phyloP scores from a whole-genome alignment of 2,329 filamentous ascomycete genomes.

The Penicillium sp. region DNA sequence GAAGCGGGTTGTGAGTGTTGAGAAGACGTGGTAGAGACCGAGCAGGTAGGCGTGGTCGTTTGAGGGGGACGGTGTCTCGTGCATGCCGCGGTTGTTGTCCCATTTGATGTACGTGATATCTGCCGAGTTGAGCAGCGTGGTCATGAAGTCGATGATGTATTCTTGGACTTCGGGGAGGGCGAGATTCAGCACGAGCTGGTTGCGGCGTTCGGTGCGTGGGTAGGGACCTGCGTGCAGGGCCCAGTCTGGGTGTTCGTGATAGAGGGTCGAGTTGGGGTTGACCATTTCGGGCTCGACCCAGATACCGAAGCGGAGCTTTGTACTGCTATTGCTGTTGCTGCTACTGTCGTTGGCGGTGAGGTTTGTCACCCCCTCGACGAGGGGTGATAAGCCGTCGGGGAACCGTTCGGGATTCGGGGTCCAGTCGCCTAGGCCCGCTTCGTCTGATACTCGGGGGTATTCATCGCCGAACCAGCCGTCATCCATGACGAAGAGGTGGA shows the following conservation, averaged over 20 bases:
- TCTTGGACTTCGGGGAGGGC: conserved; percentile 66
- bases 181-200: conserved; percentile 67
- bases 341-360: conserved; percentile 48
- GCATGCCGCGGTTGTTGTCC: conserved; percentile 70
- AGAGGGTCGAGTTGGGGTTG: conserved; percentile 65
- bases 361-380: conserved; percentile 58
- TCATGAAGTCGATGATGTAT: conserved; percentile 62
- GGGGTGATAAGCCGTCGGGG: conserved; percentile 59
- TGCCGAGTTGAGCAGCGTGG: conserved; percentile 58
- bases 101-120: conserved; percentile 68
- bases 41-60: conserved; percentile 66
- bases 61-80: conserved; percentile 61
- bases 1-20: conserved; percentile 63
- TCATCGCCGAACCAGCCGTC: conserved; percentile 72
- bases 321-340: conserved; percentile 26
- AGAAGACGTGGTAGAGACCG: conserved; percentile 66
- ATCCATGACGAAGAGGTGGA: conserved; percentile 68
- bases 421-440: conserved; percentile 68
- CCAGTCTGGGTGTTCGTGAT: conserved; percentile 68
- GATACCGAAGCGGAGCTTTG: conserved; percentile 63
- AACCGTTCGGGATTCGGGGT: conserved; percentile 63
- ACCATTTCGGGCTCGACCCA: conserved; percentile 75
- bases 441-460: conserved; percentile 63
- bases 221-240: conserved; percentile 63
- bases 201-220: conserved; percentile 59